Percentiles rank a stretch among this genome's conserved stretches.
phyloP scores from a whole-genome alignment of 2,329 filamentous ascomycete species.

The Fusarium marasasianum region DNA sequence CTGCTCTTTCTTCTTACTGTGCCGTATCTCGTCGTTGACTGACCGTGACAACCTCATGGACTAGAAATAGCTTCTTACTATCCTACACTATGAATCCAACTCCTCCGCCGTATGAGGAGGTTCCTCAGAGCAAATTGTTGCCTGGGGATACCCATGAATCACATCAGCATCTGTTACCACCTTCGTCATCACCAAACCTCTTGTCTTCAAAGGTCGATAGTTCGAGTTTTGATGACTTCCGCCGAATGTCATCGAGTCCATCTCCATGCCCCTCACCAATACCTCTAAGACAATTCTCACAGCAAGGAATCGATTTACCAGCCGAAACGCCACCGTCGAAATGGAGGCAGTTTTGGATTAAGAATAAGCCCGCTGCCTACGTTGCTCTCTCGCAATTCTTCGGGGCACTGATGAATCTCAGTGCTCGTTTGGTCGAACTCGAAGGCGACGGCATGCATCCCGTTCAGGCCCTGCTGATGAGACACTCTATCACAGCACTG shows the following conservation, averaged over 20 bases:
- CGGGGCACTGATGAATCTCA: constrained; percentile 85
- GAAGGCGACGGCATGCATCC: constrained; percentile 79
- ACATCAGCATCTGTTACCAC: constrained; percentile 22
- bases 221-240: constrained; percentile 35
- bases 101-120: constrained; percentile 33
- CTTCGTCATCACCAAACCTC: constrained; percentile 16
- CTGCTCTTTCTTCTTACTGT: constrained; percentile 7
- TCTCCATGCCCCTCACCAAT: constrained; percentile 39
- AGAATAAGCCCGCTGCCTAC: constrained; percentile 77
- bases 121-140: constrained; percentile 27
- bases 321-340: constrained; percentile 36
- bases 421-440: constrained; percentile 78
- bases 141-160: constrained; percentile 17
- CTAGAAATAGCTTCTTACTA: not conserved
- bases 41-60: not conserved
- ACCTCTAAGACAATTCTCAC: constrained; percentile 24
- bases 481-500: constrained; percentile 78
- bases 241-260: constrained; percentile 37
- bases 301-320: not conserved
- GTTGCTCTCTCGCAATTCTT: constrained; percentile 83
- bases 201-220: constrained; percentile 20
- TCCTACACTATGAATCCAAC: constrained; percentile 25
- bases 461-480: constrained; percentile 82
- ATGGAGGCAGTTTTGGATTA: constrained; percentile 60
- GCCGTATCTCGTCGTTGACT: not conserved